Evolutionary conservation across 2,329 filamentous ascomycete genomes (phyloP).

Genomic region (Aureobasidium subglaciale): DNA sequence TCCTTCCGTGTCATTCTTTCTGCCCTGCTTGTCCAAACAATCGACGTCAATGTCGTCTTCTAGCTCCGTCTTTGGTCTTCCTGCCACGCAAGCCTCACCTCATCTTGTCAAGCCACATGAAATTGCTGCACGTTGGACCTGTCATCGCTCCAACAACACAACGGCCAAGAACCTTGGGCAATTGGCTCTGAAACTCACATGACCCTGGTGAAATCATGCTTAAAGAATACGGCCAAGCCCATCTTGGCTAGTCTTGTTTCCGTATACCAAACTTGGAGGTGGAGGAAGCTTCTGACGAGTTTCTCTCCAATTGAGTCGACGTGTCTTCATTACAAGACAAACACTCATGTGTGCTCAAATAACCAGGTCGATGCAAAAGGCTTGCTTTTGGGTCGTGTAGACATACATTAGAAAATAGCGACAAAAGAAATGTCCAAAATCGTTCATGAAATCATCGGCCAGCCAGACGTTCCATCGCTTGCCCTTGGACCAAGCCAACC

Average conservation of each 20-base stretch:
- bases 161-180: neutral
- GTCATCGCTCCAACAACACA: neutral
- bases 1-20: neutral
- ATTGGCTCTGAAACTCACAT: neutral
- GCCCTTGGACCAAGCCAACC: constrained; percentile 21
- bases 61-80: neutral
- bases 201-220: neutral
- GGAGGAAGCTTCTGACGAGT: neutral
- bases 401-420: neutral
- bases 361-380: neutral
- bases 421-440: neutral
- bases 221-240: neutral
- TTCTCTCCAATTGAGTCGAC: neutral
- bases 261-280: neutral
- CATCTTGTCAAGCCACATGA: constrained; percentile 1
- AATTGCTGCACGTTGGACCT: neutral
- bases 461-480: constrained; percentile 9
- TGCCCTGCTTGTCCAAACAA: neutral
- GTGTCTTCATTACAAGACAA: neutral
- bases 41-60: neutral
- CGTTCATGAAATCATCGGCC: neutral
- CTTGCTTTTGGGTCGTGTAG: neutral
- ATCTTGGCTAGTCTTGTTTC: neutral
- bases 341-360: neutral
- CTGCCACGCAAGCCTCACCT: constrained; percentile 11